These are phyloP conservation scores for Leccinum longicurvipes DNA, from an alignment of 768 basidiomycete species.

Conservation along the genomic window DNA sequence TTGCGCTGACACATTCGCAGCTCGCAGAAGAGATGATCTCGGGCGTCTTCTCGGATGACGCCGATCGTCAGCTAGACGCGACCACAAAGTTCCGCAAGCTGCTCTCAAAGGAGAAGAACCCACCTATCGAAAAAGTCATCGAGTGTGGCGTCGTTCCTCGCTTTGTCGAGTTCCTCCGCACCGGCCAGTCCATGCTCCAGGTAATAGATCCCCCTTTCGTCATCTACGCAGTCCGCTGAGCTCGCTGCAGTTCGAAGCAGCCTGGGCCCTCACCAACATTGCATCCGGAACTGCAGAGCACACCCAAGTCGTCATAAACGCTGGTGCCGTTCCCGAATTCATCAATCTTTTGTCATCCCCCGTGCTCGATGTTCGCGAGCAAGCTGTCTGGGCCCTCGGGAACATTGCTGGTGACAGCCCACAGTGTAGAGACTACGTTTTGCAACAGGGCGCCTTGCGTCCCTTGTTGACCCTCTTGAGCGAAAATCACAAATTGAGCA, in stretches of 20 bases:
- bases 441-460: conserved; percentile 87
- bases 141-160: conserved; percentile 96
- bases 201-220: conserved; percentile 36
- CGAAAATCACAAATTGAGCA: conserved; percentile 98
- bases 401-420: conserved; percentile 99
- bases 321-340: conserved; percentile 94
- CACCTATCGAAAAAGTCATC: conserved; percentile 97
- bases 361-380: conserved; percentile 95
- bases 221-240: conserved; percentile 8
- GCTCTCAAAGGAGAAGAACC: conserved; percentile 98
- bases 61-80: conserved; percentile 91
- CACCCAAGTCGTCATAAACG: conserved; percentile 95
- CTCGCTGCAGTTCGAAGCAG: conserved; percentile 79
- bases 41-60: conserved; percentile 89
- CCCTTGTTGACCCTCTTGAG: conserved; percentile 87
- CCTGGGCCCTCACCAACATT: conserved; percentile 97
- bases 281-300: conserved; percentile 98
- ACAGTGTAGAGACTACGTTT: conserved; percentile 93
- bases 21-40: conserved; percentile 89
- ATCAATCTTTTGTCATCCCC: conserved; percentile 94
- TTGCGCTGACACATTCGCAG: conserved; percentile 34
- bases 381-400: conserved; percentile 98
- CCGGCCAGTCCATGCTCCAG: conserved; percentile 81
- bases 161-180: conserved; percentile 91
- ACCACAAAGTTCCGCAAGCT: conserved; percentile 99